These are phyloP conservation scores for Pythium myriotylum DNA, from an alignment of 352 stramenopile species.

Conservation along the genomic window DNA sequence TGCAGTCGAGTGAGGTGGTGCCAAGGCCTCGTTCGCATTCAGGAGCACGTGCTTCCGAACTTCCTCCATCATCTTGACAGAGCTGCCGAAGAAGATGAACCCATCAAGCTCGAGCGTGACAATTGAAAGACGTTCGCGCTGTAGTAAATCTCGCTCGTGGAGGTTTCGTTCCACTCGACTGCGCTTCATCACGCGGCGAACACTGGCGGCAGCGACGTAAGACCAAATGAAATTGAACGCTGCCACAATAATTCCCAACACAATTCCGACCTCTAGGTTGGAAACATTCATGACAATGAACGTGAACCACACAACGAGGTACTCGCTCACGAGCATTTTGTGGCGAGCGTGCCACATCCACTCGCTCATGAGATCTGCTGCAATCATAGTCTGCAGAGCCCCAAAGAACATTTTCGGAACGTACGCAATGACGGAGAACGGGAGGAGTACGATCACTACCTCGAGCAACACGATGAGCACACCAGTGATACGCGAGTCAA, in stretches of 20 bases:
- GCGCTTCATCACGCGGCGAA: conserved; percentile 80
- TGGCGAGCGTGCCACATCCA: conserved; percentile 92
- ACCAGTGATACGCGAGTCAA: conserved; percentile 72
- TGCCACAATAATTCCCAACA: conserved; percentile 90
- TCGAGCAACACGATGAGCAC: conserved; percentile 82
- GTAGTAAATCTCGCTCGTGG: conserved; percentile 70
- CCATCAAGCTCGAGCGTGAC: conserved; percentile 85
- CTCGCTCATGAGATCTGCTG: conserved; percentile 96
- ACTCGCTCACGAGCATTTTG: conserved; percentile 90
- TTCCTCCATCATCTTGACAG: conserved; percentile 88
- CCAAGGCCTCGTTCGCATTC: conserved; percentile 28
- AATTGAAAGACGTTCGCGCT: conserved; percentile 77
- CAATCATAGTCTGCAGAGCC: conserved; percentile 96
- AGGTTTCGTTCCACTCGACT: conserved; percentile 82
- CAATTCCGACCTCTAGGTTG: conserved; percentile 96
- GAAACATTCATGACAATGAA: conserved; percentile 94
- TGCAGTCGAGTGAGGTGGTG: background rate
- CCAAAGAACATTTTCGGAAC: conserved; percentile 98
- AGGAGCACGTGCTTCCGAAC: conserved; percentile 84
- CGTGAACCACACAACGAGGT: conserved; percentile 92
- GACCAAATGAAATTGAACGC: conserved; percentile 89
- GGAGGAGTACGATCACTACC: conserved; percentile 78
- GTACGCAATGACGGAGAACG: conserved; percentile 95
- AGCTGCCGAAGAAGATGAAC: conserved; percentile 89
- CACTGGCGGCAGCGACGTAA: conserved; percentile 71